Percentiles rank a stretch among this genome's conserved stretches.
Conservation (phyloP, 2,329 filamentous ascomycete species). For the Aureobasidium vineae region DNA sequence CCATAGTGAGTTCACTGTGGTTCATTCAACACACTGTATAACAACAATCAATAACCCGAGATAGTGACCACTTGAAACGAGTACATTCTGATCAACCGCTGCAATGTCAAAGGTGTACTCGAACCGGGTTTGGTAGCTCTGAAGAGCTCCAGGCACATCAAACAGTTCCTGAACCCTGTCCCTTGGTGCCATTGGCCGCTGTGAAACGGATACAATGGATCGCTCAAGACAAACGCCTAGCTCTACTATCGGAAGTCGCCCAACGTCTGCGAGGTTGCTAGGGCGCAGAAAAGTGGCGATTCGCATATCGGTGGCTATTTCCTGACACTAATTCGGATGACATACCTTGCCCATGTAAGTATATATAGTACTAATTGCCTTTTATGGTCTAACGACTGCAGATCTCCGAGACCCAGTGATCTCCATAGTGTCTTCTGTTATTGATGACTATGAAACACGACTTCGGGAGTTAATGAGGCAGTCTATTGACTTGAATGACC, state of each 20-base stretch:
- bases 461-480: neutral
- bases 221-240: neutral
- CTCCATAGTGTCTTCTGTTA: neutral
- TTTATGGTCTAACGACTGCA: neutral
- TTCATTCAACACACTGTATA: neutral
- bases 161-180: neutral
- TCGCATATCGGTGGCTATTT: neutral
- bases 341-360: neutral
- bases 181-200: neutral
- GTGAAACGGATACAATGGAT: neutral
- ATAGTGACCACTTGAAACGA: neutral
- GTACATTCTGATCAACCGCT: neutral
- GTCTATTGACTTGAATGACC: neutral
- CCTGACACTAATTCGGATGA: neutral
- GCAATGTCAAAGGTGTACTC: neutral
- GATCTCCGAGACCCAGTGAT: neutral
- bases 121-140: neutral
- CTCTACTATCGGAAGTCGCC: neutral
- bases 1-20: neutral
- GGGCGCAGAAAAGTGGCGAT: neutral
- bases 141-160: neutral
- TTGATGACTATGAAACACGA: neutral
- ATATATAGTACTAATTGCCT: accelerated
- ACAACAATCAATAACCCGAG: neutral
- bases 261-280: neutral